Conservation (phyloP, 148 eudicot species). For the Rhododendron mucronatum region DNA sequence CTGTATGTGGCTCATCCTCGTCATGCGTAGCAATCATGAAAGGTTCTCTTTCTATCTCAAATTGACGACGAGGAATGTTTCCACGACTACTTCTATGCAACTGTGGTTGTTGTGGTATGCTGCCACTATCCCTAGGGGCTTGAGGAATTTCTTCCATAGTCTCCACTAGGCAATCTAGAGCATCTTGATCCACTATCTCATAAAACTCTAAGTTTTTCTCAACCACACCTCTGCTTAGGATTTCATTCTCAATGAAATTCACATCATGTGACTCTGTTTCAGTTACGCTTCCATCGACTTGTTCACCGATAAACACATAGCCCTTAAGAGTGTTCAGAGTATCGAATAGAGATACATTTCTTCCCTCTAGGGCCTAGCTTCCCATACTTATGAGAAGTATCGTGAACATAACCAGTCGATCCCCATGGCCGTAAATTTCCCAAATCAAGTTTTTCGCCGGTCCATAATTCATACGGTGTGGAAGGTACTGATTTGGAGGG, state of each 20-base stretch:
- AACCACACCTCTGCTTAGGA: not conserved
- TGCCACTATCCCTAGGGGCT: no score
- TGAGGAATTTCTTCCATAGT: no score
- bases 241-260: not conserved
- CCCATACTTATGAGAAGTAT: no score
- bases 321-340: not conserved
- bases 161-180: no score
- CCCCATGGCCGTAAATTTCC: constrained; percentile 1
- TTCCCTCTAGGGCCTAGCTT: not conserved
- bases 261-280: constrained; percentile 2
- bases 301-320: not conserved
- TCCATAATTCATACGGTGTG: not conserved
- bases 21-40: no score
- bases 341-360: not conserved
- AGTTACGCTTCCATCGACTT: not conserved
- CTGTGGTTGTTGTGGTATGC: not conserved
- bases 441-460: not conserved
- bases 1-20: no score
- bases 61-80: not conserved
- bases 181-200: not conserved
- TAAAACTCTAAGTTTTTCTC: not conserved
- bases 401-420: not conserved
- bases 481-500: not conserved
- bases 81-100: not conserved
- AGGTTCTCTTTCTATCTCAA: no score